phyloP scores from a whole-genome alignment of 371 early-diverging fungal genomes.

The Mucor racemosus region DNA sequence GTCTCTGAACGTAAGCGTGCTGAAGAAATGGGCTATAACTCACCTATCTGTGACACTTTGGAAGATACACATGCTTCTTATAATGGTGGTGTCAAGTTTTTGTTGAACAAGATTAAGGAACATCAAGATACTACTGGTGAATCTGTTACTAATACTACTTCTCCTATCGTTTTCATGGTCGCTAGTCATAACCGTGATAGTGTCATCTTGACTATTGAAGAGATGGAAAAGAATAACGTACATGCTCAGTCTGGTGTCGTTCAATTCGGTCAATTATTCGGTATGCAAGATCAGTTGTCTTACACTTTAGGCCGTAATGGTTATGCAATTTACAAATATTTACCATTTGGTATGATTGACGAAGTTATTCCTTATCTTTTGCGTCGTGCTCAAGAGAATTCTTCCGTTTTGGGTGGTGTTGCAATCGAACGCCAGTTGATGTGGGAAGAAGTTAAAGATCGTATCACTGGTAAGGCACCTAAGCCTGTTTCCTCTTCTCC shows the following conservation, averaged over 20 bases:
- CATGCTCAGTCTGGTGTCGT: conserved; percentile 68
- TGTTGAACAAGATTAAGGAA: conserved; percentile 63
- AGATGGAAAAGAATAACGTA: conserved; percentile 68
- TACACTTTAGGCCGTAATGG: conserved; percentile 79
- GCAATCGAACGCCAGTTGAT: conserved; percentile 55
- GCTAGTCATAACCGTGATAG: conserved; percentile 94
- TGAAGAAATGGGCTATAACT: conserved; percentile 62
- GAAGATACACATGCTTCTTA: conserved; percentile 87
- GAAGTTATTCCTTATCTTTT: conserved; percentile 95
- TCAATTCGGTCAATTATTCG: conserved; percentile 91
- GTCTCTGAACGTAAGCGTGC: conserved; percentile 86
- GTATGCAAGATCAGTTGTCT: conserved; percentile 87
- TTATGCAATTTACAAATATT: conserved; percentile 87
- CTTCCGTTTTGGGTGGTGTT: conserved; percentile 66
- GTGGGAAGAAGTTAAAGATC: conserved; percentile 58
- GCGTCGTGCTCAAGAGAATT: conserved; percentile 96
- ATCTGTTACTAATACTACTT: conserved; percentile 35
- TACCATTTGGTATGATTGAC: conserved; percentile 84
- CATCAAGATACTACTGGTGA: conserved; percentile 34
- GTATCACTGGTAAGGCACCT: conserved; percentile 33
- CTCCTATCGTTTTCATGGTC: conserved; percentile 78
- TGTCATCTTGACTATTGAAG: conserved; percentile 67
- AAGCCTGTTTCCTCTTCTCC: conserved; percentile 6
- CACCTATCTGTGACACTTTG: conserved; percentile 85
- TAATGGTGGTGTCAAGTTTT: conserved; percentile 77